Evolutionary conservation across 2,329 filamentous ascomycete species (phyloP).

Genomic region (Fusarium pseudoanthophilum): DNA sequence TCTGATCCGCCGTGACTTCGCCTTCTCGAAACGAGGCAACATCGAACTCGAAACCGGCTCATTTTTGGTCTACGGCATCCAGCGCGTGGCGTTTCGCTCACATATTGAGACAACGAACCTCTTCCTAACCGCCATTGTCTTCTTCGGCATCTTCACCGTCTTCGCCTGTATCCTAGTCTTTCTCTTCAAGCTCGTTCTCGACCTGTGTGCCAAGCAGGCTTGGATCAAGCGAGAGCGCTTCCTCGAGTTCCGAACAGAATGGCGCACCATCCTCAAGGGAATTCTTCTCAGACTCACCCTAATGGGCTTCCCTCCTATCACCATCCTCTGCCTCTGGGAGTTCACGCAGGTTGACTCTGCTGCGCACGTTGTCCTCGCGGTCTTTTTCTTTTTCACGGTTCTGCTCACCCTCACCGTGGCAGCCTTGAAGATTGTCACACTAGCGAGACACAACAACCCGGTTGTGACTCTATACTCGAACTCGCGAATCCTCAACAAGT

Average conservation of each 20-base stretch:
- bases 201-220: slow-evolving; percentile 76
- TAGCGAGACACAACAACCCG: slow-evolving; percentile 93
- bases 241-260: slow-evolving; percentile 91
- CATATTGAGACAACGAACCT: slow-evolving; percentile 90
- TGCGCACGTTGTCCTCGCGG: slow-evolving; percentile 84
- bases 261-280: slow-evolving; percentile 91
- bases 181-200: slow-evolving; percentile 82
- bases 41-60: slow-evolving; percentile 65
- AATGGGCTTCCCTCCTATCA: slow-evolving; percentile 91
- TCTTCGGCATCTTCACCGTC: slow-evolving; percentile 86
- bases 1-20: slow-evolving; percentile 64
- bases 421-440: slow-evolving; percentile 87
- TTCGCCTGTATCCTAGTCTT: slow-evolving; percentile 78
- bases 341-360: slow-evolving; percentile 86
- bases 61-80: slow-evolving; percentile 80
- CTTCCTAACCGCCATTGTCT: slow-evolving; percentile 89
- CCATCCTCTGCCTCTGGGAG: slow-evolving; percentile 92
- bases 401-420: slow-evolving; percentile 82
- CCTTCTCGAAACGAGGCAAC: slow-evolving; percentile 65
- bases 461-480: slow-evolving; percentile 97
- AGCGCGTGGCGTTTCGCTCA: slow-evolving; percentile 89
- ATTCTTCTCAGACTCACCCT: slow-evolving; percentile 90
- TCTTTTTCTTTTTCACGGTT: slow-evolving; percentile 88
- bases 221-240: slow-evolving; percentile 88
- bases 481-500: slow-evolving; percentile 90